Base-by-base conservation (phyloP, 2,329 filamentous ascomycete species). In the Aspergillus novoparasiticus region DNA sequence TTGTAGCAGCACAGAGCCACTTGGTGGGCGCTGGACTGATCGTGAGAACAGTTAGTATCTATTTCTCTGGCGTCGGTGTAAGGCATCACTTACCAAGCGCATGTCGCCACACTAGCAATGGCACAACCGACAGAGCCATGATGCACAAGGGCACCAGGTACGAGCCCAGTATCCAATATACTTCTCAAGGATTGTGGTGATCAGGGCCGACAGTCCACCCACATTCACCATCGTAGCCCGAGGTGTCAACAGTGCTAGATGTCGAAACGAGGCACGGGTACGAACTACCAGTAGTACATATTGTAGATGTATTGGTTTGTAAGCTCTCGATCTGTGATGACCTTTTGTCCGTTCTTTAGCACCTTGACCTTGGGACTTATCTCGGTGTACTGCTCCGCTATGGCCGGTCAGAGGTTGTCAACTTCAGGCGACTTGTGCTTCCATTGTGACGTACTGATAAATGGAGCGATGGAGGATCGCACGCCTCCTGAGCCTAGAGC, bases 361-460 rank as follows among this genome's bases (percentile, higher is more conserved):
- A 19, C 16, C 28, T 56, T 55, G 19, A 60, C n/a, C 8, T 45
- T 26, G 14, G 39, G 6, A 2, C 6, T n/a, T 23, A n/a, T 16
- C 30, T 48, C 50, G 6, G 34, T 45, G 12, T 60, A 56, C 39
- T 60, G 39, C 19, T 60, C 58, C 39, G 39, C 56, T 58, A 16
- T 26, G 41, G 3, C 8, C 2, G 3, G 14, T 58, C 28, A 58
- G 30, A 32, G 10, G 9, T 32, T 2, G 30, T 11, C 30, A 32
- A 32, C 30, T 46, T 12, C n/a, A 21, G 5, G 43, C 12, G 4
- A 46, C 39, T 19, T 14, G 19, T 26, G 12, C 11, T 28, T 28
- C 26, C 26, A 28, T 6, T 28, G 6, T 1, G 21, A 39, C 56
- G 9, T 16, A 48, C 56, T 51, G 11, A 28, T 55, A 16, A 39